Percentiles rank a stretch among this genome's conserved stretches.
Conservation (phyloP, 805 yeast species). For the Metschnikowia hibisci region DNA sequence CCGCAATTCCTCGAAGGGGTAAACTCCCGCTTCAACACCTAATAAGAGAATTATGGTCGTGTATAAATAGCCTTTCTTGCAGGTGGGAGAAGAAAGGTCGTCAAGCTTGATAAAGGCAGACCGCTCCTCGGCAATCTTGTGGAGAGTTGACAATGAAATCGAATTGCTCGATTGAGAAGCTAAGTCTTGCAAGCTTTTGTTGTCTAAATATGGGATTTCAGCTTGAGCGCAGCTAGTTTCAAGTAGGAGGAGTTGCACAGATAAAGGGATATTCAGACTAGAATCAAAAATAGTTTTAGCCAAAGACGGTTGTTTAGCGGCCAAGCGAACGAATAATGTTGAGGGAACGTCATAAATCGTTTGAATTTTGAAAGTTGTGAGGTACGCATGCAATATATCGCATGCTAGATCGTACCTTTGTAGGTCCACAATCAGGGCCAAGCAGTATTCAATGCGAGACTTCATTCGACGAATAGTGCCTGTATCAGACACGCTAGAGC, state of each 20-base stretch:
- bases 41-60: background rate
- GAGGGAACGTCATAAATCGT: background rate
- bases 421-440: conserved; percentile 2
- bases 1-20: background rate
- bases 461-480: background rate
- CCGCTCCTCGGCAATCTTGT: background rate
- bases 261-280: background rate
- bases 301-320: background rate
- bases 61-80: background rate
- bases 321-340: background rate
- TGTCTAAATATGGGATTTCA: background rate
- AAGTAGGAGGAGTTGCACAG: background rate
- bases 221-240: background rate
- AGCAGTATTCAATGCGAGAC: conserved; percentile 1
- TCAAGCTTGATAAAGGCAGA: conserved; percentile 5
- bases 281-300: background rate
- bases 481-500: background rate
- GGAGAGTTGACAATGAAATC: background rate
- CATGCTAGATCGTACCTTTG: background rate
- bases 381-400: background rate
- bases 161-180: background rate
- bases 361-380: background rate
- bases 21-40: background rate
- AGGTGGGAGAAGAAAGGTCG: background rate
- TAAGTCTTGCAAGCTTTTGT: background rate